phyloP scores from a whole-genome alignment of 2,329 filamentous ascomycete species.

The Diaporthe ilicicola region DNA sequence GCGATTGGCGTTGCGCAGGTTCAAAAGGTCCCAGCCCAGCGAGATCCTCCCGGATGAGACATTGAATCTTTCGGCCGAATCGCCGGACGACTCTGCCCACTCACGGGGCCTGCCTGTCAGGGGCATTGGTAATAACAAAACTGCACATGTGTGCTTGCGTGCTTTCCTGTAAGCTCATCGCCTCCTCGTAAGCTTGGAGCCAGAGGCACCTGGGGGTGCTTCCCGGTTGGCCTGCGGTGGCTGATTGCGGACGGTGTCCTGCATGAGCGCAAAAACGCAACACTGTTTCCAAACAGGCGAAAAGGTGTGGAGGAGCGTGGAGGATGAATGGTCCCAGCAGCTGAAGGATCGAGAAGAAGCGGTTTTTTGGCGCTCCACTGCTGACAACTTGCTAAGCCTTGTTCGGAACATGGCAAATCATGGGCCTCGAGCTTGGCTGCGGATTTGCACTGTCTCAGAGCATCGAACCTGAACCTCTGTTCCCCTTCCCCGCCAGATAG shows the following conservation, averaged over 20 bases:
- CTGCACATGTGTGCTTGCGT: no score
- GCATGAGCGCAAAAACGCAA: neutral
- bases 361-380: slow-evolving; percentile 7
- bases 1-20: slow-evolving; percentile 2
- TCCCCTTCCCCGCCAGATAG: neutral
- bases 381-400: slow-evolving; percentile 15
- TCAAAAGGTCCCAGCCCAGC: neutral
- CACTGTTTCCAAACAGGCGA: neutral
- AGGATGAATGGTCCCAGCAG: neutral
- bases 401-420: slow-evolving; percentile 22
- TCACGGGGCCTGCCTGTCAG: neutral
- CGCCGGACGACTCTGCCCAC: no score
- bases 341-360: slow-evolving; percentile 16
- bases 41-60: neutral
- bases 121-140: neutral
- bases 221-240: neutral
- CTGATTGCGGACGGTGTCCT: neutral
- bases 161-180: neutral
- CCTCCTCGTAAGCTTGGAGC: neutral
- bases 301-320: neutral
- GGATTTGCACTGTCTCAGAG: neutral
- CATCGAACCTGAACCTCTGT: neutral
- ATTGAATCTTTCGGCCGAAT: neutral
- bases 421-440: neutral
- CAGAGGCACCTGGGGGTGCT: no score